Evolutionary conservation across 1,139 yeast genomes (phyloP).

Genomic region (Wickerhamomyces sp.): DNA sequence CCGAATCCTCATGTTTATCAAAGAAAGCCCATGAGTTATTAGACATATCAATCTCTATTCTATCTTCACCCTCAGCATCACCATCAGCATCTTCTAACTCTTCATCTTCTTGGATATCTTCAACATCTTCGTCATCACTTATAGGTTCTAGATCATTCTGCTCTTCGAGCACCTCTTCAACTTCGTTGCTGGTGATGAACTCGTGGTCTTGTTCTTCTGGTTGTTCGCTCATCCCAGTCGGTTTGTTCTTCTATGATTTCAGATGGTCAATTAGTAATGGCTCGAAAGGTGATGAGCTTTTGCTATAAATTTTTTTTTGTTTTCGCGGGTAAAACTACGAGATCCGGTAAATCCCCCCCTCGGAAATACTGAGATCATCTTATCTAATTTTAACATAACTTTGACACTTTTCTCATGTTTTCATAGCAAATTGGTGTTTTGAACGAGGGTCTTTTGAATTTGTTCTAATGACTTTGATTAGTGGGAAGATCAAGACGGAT

Average conservation of each 20-base stretch:
- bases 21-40: slow-evolving; percentile 88
- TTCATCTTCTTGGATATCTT: slow-evolving; percentile 29
- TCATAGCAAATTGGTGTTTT: too few species aligned
- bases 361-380: neutral
- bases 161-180: slow-evolving; percentile 23
- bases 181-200: slow-evolving; percentile 18
- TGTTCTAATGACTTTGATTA: slow-evolving; percentile 1
- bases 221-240: slow-evolving; percentile 15
- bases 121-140: slow-evolving; percentile 36
- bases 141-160: slow-evolving; percentile 22
- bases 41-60: slow-evolving; percentile 64
- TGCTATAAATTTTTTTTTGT: too few species aligned
- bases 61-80: slow-evolving; percentile 24
- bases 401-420: neutral
- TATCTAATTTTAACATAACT: neutral
- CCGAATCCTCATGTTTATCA: slow-evolving; percentile 81
- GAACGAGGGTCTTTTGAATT: too few species aligned
- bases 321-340: neutral
- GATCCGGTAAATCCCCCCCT: neutral
- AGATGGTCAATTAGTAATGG: neutral
- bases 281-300: neutral
- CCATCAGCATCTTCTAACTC: slow-evolving; percentile 26
- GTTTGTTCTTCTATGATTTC: neutral
- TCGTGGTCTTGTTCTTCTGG: slow-evolving; percentile 12
- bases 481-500: slow-evolving; percentile 13